A percentile compares a stretch with the other conserved stretches of the same genome.
These are phyloP conservation scores for Trichophyton equinum DNA, from an alignment of 2,329 filamentous ascomycete species.

Conservation along the genomic window DNA sequence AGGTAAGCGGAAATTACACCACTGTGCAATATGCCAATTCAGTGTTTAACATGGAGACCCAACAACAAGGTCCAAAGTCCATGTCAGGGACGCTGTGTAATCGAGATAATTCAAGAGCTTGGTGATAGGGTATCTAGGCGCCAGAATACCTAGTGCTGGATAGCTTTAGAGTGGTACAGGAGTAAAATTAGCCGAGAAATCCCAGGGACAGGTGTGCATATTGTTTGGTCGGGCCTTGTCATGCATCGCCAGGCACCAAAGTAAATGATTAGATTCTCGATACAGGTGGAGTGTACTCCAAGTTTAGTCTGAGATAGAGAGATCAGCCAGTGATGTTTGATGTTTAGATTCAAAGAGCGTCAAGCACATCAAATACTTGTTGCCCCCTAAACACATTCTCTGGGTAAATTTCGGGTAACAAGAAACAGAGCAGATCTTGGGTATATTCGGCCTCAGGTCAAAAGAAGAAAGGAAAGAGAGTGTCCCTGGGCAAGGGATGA, in stretches of 20 bases:
- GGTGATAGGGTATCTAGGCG: not conserved
- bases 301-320: no score
- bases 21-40: not conserved
- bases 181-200: not conserved
- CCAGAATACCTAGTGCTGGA: not conserved
- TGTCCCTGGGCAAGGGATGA: not conserved
- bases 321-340: no score
- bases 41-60: not conserved
- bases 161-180: not conserved
- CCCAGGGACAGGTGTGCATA: not conserved
- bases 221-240: not conserved
- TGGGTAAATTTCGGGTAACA: no score
- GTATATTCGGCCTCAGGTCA: not conserved
- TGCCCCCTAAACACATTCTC: not conserved
- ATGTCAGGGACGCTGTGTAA: not conserved
- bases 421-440: not conserved
- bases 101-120: not conserved
- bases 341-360: no score
- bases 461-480: not conserved
- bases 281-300: not conserved
- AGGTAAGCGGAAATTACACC: not conserved
- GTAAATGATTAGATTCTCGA: not conserved
- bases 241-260: not conserved
- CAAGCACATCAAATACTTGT: not conserved
- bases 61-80: not conserved